Conservation (phyloP, 257 asterid species). For the Plantago major region DNA sequence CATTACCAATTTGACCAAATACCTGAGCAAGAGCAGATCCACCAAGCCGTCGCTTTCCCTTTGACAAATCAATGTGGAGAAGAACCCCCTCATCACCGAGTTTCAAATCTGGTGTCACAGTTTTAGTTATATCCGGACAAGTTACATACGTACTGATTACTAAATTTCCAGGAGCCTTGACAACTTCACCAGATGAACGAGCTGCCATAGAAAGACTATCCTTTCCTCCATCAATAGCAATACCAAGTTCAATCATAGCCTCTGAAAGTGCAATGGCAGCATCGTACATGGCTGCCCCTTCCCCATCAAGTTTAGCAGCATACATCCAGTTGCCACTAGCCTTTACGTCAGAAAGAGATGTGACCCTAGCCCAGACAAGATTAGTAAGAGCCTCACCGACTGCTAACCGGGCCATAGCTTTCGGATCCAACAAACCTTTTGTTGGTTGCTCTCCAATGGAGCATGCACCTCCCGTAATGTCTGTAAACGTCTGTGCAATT, state of each 20-base stretch:
- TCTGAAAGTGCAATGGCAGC: conserved; percentile 86
- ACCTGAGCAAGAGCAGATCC: conserved; percentile 95
- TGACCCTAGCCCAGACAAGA: conserved; percentile 85
- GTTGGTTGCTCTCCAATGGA: conserved; percentile 88
- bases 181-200: conserved; percentile 72
- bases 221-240: conserved; percentile 94
- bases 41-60: conserved; percentile 77
- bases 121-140: conserved; percentile 90
- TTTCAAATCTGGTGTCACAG: conserved; percentile 85
- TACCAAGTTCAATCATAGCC: conserved; percentile 93
- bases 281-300: conserved; percentile 96
- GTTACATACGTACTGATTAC: conserved; percentile 90
- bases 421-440: conserved; percentile 82
- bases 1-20: conserved; percentile 77
- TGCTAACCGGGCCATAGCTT: conserved; percentile 90
- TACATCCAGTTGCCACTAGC: conserved; percentile 99
- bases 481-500: conserved; percentile 74
- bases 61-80: conserved; percentile 81
- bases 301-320: conserved; percentile 96
- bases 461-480: conserved; percentile 86
- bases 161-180: conserved; percentile 93
- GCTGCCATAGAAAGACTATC: conserved; percentile 99
- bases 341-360: conserved; percentile 82
- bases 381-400: conserved; percentile 92
- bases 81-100: conserved; percentile 77